These are phyloP conservation scores for Quercus ilex DNA, from an alignment of 306 rosid genomes.

Conservation along the genomic window DNA sequence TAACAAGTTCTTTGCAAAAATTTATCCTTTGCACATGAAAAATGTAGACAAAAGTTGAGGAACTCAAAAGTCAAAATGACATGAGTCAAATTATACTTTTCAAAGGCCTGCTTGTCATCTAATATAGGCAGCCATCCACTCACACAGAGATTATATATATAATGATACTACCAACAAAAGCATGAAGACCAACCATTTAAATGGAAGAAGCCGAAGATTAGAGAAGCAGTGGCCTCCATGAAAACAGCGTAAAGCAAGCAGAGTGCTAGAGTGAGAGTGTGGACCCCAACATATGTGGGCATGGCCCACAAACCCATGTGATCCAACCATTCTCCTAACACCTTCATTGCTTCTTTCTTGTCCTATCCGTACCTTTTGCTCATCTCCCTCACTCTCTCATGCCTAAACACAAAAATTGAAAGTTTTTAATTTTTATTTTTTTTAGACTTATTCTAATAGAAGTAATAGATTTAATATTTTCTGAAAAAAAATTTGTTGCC, in stretches of 20 bases:
- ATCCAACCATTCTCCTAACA: constrained; percentile 49
- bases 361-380: constrained; percentile 42
- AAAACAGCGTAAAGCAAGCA: constrained; percentile 82
- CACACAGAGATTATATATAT: too few relatives aligned
- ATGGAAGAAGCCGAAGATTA: constrained; percentile 72
- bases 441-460: too few relatives aligned
- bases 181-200: too few relatives aligned
- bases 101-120: too few relatives aligned
- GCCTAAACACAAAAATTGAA: too few relatives aligned
- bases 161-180: too few relatives aligned
- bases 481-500: too few relatives aligned
- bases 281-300: constrained; percentile 63
- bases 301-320: constrained; percentile 83
- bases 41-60: neutral
- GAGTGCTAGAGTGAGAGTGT: constrained; percentile 69
- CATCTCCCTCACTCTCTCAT: constrained; percentile 12
- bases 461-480: too few relatives aligned
- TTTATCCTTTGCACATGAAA: neutral
- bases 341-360: constrained; percentile 40
- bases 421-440: too few relatives aligned
- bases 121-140: too few relatives aligned
- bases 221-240: constrained; percentile 77
- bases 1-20: neutral
- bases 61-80: neutral
- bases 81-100: neutral